These are phyloP conservation scores for Aspergillus carbonarius DNA, from an alignment of 2,329 filamentous ascomycete genomes.

Conservation along the genomic window DNA sequence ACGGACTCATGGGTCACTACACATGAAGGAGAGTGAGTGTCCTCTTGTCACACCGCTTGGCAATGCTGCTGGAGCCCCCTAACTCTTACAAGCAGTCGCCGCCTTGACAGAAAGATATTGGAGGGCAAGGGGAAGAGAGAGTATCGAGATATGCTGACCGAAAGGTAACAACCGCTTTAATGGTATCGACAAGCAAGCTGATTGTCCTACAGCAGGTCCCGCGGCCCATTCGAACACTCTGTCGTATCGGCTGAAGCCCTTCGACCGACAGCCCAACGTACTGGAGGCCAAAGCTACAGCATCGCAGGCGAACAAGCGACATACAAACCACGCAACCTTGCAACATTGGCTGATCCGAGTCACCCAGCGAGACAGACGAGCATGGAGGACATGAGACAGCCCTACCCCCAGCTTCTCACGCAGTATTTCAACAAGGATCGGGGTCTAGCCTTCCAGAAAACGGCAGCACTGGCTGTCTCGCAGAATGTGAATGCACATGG, in stretches of 20 bases:
- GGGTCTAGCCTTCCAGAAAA: conserved; percentile 23
- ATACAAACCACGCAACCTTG: not conserved
- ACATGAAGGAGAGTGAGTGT: conserved; percentile 21
- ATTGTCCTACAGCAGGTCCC: not conserved
- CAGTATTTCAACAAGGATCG: conserved; percentile 22
- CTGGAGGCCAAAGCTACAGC: not conserved
- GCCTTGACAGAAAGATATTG: conserved; percentile 6
- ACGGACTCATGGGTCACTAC: conserved; percentile 26
- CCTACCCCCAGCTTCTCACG: conserved; percentile 20
- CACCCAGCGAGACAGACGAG: not conserved
- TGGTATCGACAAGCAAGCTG: not conserved
- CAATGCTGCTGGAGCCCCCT: not conserved
- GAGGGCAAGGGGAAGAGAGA: not conserved
- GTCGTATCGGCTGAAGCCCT: not conserved
- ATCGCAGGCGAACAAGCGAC: not conserved
- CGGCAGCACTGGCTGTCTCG: conserved; percentile 27
- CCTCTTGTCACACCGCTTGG: not conserved
- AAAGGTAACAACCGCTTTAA: not conserved
- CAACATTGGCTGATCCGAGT: not conserved
- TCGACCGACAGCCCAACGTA: not conserved
- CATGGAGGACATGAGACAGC: conserved; percentile 8
- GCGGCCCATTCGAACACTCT: not conserved
- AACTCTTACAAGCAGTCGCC: conserved; percentile 12
- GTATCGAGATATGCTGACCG: conserved; percentile 5
- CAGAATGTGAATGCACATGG: conserved; percentile 33